phyloP scores from a whole-genome alignment of 805 yeast species.

The Candida nitratophila region DNA sequence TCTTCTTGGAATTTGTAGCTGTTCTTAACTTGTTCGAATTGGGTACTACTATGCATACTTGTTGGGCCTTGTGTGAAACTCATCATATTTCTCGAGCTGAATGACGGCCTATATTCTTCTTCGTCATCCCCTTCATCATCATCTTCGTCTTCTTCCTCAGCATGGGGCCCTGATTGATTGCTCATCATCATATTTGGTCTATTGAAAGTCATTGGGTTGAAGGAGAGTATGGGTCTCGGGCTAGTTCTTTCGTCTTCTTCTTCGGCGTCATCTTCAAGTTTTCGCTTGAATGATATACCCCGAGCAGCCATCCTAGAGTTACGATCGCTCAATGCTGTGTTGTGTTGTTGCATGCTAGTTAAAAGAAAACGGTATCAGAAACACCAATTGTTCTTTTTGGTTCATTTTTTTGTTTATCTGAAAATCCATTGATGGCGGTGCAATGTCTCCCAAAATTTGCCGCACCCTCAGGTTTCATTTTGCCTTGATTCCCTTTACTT shows the following conservation, averaged over 20 bases:
- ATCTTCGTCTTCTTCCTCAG: neutral
- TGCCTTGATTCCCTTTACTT: too few relatives aligned
- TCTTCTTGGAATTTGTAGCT: neutral
- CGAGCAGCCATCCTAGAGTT: neutral
- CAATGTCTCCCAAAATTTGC: too few relatives aligned
- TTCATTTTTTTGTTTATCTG: too few relatives aligned
- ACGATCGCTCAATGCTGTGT: neutral
- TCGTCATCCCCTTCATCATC: neutral
- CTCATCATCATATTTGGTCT: neutral
- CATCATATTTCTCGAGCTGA: neutral
- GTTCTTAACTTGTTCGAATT: too few relatives aligned
- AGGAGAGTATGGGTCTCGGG: neutral
- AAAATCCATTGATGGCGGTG: too few relatives aligned
- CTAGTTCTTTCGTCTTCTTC: neutral
- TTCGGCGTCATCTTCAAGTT: neutral
- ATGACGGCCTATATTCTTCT: conserved; percentile 2
- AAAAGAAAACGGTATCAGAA: too few relatives aligned
- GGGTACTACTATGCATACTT: neutral
- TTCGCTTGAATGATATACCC: neutral
- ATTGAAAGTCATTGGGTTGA: conserved; percentile 2
- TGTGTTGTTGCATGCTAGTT: too few relatives aligned
- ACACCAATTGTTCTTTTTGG: too few relatives aligned
- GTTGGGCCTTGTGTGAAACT: neutral
- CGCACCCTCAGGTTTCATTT: too few relatives aligned
- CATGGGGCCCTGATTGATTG: too few relatives aligned